Evolutionary conservation across 2,329 filamentous ascomycete genomes (phyloP), one percentile per base, ranked within the genome.

Genomic region (Paecilomyces sp.): DNA sequence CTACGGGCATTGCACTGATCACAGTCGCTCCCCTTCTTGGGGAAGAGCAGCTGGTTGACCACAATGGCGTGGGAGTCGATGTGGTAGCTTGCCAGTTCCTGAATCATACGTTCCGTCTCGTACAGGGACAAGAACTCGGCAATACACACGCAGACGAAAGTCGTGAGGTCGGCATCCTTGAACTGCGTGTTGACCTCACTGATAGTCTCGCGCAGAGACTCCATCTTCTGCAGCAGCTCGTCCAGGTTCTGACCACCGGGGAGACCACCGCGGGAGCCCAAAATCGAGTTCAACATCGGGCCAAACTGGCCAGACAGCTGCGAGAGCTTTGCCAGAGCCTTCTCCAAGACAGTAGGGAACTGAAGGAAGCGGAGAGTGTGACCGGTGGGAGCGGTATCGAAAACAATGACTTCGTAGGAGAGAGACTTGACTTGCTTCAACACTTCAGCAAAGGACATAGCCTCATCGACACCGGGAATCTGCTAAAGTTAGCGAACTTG

Each of bases 71-170:
- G 94, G 6, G 93, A 96, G 76, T 99, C 94, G 74, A 99, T 99
- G 71, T 88, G 82, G 79, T 96, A 99, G 74, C 85, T 89, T 55
- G 91, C 88, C 62, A 99, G 82, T 80, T 99, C 94, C 82, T 99
- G 94, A 69, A 99, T 97, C 94, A 99, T 97, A 70, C 94, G 90
- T 82, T 99, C 94, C 63, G 94, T 99, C 83, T 99, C 94, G 80
- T 99, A 99, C 57, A 99, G 83, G 41, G 88, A 92, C 68, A 99
- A 77, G 80, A 99, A 99, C 78, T 99, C 94, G 57, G 94, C 91
- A 74, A 99, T 99, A 76, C 94, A 96, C 62, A 99, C 94, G 75
- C 94, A 97, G 58, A 99, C 92, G 72, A 99, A 99, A 0, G 94
- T 99, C 24, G 92, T 97, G 69, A 97, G 85, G 66, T 92, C 89